Evolutionary conservation across 2,329 filamentous ascomycete genomes (phyloP).

Genomic region (Dothideomycetidae sp.): DNA sequence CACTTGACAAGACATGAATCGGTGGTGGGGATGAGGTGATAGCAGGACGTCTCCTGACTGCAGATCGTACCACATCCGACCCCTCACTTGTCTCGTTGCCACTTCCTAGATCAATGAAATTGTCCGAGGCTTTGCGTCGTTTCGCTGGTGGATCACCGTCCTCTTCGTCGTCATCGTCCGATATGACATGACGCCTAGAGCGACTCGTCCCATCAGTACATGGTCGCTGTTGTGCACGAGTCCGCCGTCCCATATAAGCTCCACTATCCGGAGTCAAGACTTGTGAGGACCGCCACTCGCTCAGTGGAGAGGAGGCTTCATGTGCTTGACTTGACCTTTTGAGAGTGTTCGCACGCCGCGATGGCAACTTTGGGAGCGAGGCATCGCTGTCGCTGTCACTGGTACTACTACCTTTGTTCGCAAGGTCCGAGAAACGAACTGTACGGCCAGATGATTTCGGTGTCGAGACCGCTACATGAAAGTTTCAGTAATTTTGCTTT

Average conservation of each 20-base stretch:
- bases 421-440: no score
- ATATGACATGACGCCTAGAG: background rate
- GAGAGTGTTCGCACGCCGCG: no score
- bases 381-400: constrained; percentile 15
- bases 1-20: background rate
- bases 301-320: constrained; percentile 3
- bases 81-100: constrained; percentile 4
- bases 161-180: constrained; percentile 19
- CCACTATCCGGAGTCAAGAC: constrained; percentile 3
- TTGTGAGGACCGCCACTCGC: background rate
- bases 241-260: no score
- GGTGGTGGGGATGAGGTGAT: constrained; percentile 4
- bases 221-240: no score
- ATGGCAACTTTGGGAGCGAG: constrained; percentile 1
- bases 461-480: no score
- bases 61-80: constrained; percentile 9
- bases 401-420: constrained; percentile 13
- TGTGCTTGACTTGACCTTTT: no score
- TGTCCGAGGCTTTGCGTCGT: constrained; percentile 10
- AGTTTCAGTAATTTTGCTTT: no score
- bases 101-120: constrained; percentile 6
- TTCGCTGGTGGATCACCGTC: constrained; percentile 15
- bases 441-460: no score
- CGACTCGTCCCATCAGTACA: background rate
- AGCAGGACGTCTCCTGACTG: constrained; percentile 11